Evolutionary conservation across 1,284 basidiomycete genomes (phyloP), one percentile per base, ranked within the genome.

Genomic region (Waitea zeae): DNA sequence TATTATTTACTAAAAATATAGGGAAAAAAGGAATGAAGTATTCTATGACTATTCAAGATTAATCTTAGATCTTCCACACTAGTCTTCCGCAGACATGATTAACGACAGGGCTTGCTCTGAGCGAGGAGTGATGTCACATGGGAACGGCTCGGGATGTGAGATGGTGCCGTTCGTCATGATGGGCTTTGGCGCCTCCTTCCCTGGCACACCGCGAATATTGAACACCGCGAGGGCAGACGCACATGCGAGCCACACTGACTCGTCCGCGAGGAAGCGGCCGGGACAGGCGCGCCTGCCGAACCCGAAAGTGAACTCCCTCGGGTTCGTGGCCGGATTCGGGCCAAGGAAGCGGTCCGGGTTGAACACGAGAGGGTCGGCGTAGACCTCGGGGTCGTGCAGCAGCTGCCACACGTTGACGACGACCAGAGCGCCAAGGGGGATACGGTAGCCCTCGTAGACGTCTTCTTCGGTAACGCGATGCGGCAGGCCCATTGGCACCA

Each of bases 71-170:
- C n/a, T n/a, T n/a, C n/a, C n/a, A n/a, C n/a, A n/a, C n/a, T n/a
- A n/a, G n/a, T n/a, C n/a, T n/a, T 36, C 34, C 17, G 32, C 34
- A 33, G 31, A 32, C 35, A 20, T 13, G 18, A 49, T 38, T 7
- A 50, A 35, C 3, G 45, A 41, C 30, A 44, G 44, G 5, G 47
- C 46, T 35, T 44, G 45, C 3, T 39, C 41, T 3, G 45, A 49
- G 14, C 53, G 41, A 4, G 52, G 51, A 31, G 44, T 50, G 27
- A 57, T 48, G 26, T 42, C 39, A 38, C 51, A 54, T 36, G 46
- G 41, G 46, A 52, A 56, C 1, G 51, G 50, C 20, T 45, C 42
- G 3, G 53, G 51, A 37, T 53, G 52, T 38, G 52, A 48, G 24
- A 49, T 48, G 1, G 45, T 46, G 24, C 46, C 47, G 32, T 35